Percentiles rank a stretch among this genome's conserved stretches.
phyloP scores from a whole-genome alignment of 2,329 filamentous ascomycete genomes.

The Alternaria brassicae region DNA sequence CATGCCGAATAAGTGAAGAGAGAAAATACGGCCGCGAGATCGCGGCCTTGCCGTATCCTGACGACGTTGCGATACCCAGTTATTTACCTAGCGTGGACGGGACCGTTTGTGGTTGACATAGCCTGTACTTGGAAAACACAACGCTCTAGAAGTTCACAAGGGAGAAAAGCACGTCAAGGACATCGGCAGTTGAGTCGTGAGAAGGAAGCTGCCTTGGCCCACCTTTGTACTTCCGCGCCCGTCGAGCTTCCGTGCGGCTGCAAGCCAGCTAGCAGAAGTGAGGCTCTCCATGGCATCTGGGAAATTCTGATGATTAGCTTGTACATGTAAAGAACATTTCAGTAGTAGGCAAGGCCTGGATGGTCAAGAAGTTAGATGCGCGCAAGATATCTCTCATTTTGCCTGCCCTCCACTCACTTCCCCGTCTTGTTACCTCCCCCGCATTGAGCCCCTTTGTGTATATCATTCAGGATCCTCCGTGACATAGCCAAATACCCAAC shows the following conservation, averaged over 20 bases:
- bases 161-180: background rate
- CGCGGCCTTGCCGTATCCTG: no score
- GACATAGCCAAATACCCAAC: background rate
- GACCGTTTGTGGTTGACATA: no score
- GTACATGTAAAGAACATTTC: background rate
- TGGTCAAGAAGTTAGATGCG: background rate
- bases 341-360: background rate
- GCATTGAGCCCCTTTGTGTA: background rate
- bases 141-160: background rate
- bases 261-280: background rate
- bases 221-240: background rate
- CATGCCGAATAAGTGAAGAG: no score
- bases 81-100: no score
- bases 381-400: constrained; percentile 4
- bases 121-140: background rate
- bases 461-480: background rate
- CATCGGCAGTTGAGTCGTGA: background rate
- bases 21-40: no score
- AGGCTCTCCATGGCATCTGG: background rate
- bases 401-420: background rate
- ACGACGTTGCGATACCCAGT: no score
- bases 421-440: background rate
- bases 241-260: background rate
- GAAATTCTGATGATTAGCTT: background rate
- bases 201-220: background rate